Evolutionary conservation across 2,329 filamentous ascomycete species (phyloP).

Genomic region (Xylaria sp.): DNA sequence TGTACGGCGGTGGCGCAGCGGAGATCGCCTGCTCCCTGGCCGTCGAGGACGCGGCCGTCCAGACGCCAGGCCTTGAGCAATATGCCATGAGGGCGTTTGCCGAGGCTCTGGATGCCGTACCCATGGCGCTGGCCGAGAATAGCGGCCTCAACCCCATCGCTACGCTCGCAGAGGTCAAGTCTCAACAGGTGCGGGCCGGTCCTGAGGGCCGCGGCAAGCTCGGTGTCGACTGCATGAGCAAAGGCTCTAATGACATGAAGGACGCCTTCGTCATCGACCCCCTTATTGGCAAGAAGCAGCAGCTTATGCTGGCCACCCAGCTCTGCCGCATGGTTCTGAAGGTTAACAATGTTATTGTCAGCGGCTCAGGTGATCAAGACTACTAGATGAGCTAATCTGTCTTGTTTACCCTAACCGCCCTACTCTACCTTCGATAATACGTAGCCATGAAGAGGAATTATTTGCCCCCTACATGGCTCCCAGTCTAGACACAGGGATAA

Average conservation of each 20-base stretch:
- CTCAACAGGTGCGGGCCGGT: conserved; percentile 85
- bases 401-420: too few relatives aligned
- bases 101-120: conserved; percentile 91
- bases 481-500: not conserved
- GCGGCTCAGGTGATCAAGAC: conserved; percentile 86
- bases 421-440: not conserved
- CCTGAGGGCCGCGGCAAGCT: conserved; percentile 67
- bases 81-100: conserved; percentile 99
- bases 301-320: conserved; percentile 95
- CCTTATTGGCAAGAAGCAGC: conserved; percentile 96
- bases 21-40: conserved; percentile 97
- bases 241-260: conserved; percentile 96
- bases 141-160: conserved; percentile 96
- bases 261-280: conserved; percentile 98
- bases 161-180: conserved; percentile 94
- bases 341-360: conserved; percentile 95
- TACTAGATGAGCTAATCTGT: conserved; percentile 66
- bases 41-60: conserved; percentile 92
- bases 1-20: conserved; percentile 95
- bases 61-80: conserved; percentile 97
- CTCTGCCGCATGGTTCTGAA: conserved; percentile 98
- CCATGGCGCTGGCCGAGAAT: conserved; percentile 97
- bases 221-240: conserved; percentile 98
- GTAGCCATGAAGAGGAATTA: not conserved
- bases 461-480: not conserved